Base-by-base conservation (phyloP, 495 filamentous ascomycete genomes). In the Neurospora sp. region DNA sequence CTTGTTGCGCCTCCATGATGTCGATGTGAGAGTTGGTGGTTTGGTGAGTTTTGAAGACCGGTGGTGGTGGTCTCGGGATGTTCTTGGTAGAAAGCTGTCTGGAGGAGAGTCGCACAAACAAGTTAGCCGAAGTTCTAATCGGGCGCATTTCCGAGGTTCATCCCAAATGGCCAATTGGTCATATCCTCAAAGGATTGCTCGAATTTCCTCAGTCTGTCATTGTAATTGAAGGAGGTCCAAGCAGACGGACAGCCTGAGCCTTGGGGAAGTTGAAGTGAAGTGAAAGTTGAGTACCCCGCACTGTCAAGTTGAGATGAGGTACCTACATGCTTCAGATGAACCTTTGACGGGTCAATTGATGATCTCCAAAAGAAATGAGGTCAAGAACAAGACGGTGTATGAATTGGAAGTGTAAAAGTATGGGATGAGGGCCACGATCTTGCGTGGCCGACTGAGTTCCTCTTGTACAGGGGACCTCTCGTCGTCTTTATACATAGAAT, bases 1-100 rank as follows among this genome's bases (percentile, higher is more conserved):
- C 81, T 46, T 83, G 81, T 70, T 83, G 78, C 0, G 84, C 74
- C 35, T 85, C 81, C 84, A 86, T 86, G 54, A 23, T 72, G 71
- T 66, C 54, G 54, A 66, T 66, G 27, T 66, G 54, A 9, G 54
- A 66, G 5, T 27, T 73, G 54, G 69, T 62, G 66, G 16, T 54
- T n/a, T 20, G 38, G 38, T 35, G 20, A 35, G 27, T 6, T 14
- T 27, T n/a, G 35, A 73, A 41, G 9, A 70, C 2, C 6, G 35
- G 12, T 23, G 5, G 20, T 12, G 40, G 72, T 31, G 9, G 71
- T 20, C 1, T 60, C 11, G 49, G 35, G 37, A 31, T 39, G n/a
- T 16, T 20, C 39, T 18, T 38, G 18, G 66, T 54, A 71, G 39
- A 23, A 69, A 38, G 31, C 37, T 27, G 5, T 46, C 42, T 49